Percentiles rank a stretch among this genome's conserved stretches.
Evolutionary conservation across 495 filamentous ascomycete genomes (phyloP).

Genomic region (Lophium mytilinum): DNA sequence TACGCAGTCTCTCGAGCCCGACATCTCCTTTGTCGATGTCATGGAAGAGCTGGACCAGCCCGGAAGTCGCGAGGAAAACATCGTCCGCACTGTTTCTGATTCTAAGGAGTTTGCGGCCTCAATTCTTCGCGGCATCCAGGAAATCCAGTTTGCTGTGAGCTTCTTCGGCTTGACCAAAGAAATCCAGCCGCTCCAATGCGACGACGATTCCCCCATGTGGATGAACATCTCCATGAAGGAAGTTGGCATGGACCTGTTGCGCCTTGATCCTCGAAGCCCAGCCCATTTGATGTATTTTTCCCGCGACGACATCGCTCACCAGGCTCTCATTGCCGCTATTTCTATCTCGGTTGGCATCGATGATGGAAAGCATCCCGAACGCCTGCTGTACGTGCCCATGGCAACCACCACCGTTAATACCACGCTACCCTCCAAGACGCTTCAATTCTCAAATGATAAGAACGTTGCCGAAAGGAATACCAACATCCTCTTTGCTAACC

Average conservation of each 20-base stretch:
- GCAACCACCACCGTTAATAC: conserved; percentile 92
- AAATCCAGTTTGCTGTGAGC: conserved; percentile 92
- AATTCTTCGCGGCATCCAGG: conserved; percentile 83
- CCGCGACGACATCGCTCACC: conserved; percentile 83
- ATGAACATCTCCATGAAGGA: conserved; percentile 92
- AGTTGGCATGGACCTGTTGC: conserved; percentile 84
- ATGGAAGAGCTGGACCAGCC: conserved; percentile 70
- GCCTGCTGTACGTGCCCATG: conserved; percentile 93
- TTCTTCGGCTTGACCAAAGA: conserved; percentile 80
- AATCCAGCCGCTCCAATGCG: conserved; percentile 51
- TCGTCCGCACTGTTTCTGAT: conserved; percentile 82
- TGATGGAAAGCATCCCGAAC: conserved; percentile 77
- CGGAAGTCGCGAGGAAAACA: conserved; percentile 62
- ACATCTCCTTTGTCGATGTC: conserved; percentile 63
- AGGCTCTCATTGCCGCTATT: conserved; percentile 85
- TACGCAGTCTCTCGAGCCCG: conserved; percentile 29
- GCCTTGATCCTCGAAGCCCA: conserved; percentile 86
- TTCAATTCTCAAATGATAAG: conserved; percentile 65
- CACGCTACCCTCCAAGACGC: conserved; percentile 88
- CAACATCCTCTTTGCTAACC: conserved; percentile 92
- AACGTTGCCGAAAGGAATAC: conserved; percentile 82
- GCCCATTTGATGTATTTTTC: conserved; percentile 99
- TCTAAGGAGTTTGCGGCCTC: conserved; percentile 90
- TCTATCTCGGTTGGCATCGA: conserved; percentile 88
- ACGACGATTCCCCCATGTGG: conserved; percentile 59